phyloP scores from a whole-genome alignment of 768 basidiomycete genomes.

The Suillus ampliporus region DNA sequence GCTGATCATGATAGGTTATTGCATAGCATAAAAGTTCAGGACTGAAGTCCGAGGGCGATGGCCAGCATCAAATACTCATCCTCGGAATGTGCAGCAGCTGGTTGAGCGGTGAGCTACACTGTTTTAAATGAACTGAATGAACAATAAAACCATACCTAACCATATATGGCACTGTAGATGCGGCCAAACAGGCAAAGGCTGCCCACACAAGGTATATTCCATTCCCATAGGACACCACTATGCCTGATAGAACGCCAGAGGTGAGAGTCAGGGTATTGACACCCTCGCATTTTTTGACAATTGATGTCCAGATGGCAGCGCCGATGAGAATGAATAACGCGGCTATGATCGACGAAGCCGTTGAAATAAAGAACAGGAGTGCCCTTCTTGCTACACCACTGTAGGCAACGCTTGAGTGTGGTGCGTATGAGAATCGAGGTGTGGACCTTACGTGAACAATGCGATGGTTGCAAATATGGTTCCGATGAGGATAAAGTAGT shows the following conservation, averaged over 20 bases:
- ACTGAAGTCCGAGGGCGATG: slow-evolving; percentile 18
- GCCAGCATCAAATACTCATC: slow-evolving; percentile 46
- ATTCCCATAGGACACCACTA: slow-evolving; percentile 63
- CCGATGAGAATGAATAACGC: slow-evolving; percentile 70
- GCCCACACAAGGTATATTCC: slow-evolving; percentile 77
- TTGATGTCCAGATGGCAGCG: slow-evolving; percentile 77
- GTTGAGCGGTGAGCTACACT: slow-evolving; percentile 5
- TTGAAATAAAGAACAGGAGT: slow-evolving; percentile 70
- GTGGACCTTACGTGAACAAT: slow-evolving; percentile 61
- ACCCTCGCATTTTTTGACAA: slow-evolving; percentile 65
- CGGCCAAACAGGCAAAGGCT: slow-evolving; percentile 67
- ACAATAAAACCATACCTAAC: slow-evolving; percentile 60
- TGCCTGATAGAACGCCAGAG: slow-evolving; percentile 65
- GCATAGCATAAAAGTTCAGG: not conserved
- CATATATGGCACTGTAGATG: slow-evolving; percentile 76
- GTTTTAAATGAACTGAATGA: not conserved
- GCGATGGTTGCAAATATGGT: slow-evolving; percentile 71
- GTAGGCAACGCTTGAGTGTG: slow-evolving; percentile 16
- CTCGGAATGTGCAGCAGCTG: slow-evolving; percentile 84
- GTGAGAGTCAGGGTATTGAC: slow-evolving; percentile 60
- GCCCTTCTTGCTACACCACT: slow-evolving; percentile 74
- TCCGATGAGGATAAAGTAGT: slow-evolving; percentile 76
- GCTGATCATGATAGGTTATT: slow-evolving; percentile 5
- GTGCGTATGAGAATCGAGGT: slow-evolving; percentile 10
- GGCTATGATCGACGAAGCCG: slow-evolving; percentile 63